Evolutionary conservation across 768 basidiomycete genomes (phyloP), one percentile per base, ranked within the genome.

Genomic region (Suillus luteus): DNA sequence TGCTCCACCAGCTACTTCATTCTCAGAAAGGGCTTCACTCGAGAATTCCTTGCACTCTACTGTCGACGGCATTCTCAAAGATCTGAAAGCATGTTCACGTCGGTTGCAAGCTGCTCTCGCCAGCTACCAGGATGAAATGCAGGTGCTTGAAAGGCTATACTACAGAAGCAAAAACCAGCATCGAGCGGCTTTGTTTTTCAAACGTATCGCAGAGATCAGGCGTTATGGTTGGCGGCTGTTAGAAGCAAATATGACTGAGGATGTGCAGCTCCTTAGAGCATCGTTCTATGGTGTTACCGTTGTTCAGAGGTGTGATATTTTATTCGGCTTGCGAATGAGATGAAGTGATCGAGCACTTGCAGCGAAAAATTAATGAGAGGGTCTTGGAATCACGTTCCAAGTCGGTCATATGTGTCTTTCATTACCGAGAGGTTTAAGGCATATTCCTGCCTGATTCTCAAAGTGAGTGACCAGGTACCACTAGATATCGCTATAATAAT

Each of bases 121-220:
- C 55, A 54, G 52, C 31, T 66, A 71, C 65, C 64, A 58, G 3
- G 80, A 84, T 33, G 90, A 92, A 68, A 72, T 85, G 6, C 82
- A 82, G 59, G 73, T 90, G 22, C 78, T 93, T 41, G 85, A 88
- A 67, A 80, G 88, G 64, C 71, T 93, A 2, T 88, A 87, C 72
- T 93, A 93, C 77, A 91, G 91, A 68, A 86, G 85, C 66, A 91
- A 89, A 70, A 93, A 92, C 67, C 92, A 94, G 69, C 75, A 75
- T 54, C 70, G 73, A 49, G 62, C 51, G 57, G 67, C 74, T 35
- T 74, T 92, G 12, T 92, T 91, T 73, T 93, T 90, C 89, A 79
- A 83, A 68, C 85, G 85, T 37, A 77, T 89, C 17, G 69, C 72
- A 11, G 92, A 93, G 70, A 78, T 88, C 22, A 80, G 88, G 65